Conservation (phyloP, 2,329 filamentous ascomycete genomes). For the Talaromyces sp. region DNA sequence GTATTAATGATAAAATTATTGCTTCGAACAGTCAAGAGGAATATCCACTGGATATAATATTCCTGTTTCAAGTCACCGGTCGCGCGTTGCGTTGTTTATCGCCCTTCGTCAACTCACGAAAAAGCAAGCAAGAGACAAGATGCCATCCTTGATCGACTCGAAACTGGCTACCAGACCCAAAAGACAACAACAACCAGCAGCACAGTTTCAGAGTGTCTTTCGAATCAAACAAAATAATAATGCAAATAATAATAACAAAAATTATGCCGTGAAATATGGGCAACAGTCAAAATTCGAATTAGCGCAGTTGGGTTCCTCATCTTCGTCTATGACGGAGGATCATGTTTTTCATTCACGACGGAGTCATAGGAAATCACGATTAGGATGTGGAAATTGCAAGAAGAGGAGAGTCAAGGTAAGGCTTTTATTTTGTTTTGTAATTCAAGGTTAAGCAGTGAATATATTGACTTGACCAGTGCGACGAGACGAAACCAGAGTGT, state of each 20-base stretch:
- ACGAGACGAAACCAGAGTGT: conserved; percentile 11
- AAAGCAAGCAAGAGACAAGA: not conserved
- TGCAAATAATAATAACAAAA: not conserved
- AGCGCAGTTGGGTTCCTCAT: not conserved
- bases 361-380: conserved; percentile 10
- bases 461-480: conserved; percentile 5
- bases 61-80: not conserved
- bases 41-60: not conserved
- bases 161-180: not conserved
- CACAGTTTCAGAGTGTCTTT: not conserved
- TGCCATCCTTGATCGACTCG: not conserved
- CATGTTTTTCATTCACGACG: conserved; percentile 4
- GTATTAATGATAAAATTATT: not conserved
- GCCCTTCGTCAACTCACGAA: not conserved
- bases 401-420: conserved; percentile 9
- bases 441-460: not conserved
- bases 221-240: not conserved
- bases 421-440: not conserved
- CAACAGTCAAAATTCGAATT: not conserved
- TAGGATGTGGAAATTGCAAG: conserved; percentile 12
- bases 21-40: not conserved
- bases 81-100: not conserved
- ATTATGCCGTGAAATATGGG: not conserved
- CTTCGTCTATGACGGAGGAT: not conserved
- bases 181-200: not conserved